These are phyloP conservation scores for Buddleja alternifolia DNA, from an alignment of 257 asterid species.

Conservation along the genomic window DNA sequence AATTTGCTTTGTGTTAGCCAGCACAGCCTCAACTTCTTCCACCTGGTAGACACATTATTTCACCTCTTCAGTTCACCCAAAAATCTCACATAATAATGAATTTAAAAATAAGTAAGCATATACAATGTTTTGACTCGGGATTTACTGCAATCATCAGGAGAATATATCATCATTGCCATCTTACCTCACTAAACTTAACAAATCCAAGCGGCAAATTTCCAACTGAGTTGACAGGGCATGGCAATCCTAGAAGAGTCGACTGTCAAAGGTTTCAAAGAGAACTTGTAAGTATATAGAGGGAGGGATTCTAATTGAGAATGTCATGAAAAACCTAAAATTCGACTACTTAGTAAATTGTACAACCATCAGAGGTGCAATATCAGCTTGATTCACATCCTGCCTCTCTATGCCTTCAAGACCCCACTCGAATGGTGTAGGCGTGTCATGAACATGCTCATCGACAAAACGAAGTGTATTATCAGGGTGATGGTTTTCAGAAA, in stretches of 20 bases:
- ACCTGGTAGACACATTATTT: conserved; percentile 47
- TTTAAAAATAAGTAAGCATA: conserved; percentile 15
- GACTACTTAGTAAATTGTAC: conserved; percentile 35
- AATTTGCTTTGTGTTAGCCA: conserved; percentile 91
- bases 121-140: conserved; percentile 11
- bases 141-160: background rate
- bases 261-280: conserved; percentile 43
- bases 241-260: conserved; percentile 95
- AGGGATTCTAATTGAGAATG: conserved; percentile 12
- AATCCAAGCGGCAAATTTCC: conserved; percentile 91
- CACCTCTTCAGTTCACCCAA: conserved; percentile 22
- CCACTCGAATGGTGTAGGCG: conserved; percentile 93
- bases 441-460: conserved; percentile 83
- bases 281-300: conserved; percentile 26
- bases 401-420: conserved; percentile 90
- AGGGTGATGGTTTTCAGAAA: conserved; percentile 47
- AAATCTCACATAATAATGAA: conserved; percentile 17
- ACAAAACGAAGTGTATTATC: conserved; percentile 60
- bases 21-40: conserved; percentile 88
- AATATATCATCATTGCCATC: conserved; percentile 22
- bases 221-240: conserved; percentile 91
- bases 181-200: conserved; percentile 70
- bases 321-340: conserved; percentile 16
- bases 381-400: conserved; percentile 96
- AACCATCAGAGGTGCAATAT: conserved; percentile 96